Evolutionary conservation across 2,329 filamentous ascomycete species (phyloP).

Genomic region (Cercospora sp.): DNA sequence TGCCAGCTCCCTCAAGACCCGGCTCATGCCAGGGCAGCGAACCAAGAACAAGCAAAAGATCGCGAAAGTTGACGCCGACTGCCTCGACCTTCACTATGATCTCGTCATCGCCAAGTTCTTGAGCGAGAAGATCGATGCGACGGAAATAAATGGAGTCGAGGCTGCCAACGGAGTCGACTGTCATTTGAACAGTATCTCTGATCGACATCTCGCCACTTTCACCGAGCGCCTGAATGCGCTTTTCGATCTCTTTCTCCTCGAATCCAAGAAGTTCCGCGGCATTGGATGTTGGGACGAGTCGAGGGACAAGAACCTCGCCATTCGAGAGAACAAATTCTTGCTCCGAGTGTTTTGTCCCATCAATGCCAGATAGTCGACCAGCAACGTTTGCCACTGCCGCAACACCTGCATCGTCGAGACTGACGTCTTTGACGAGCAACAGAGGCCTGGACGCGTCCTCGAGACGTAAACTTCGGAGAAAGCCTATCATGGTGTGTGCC

Average conservation of each 20-base stretch:
- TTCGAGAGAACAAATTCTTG: neutral
- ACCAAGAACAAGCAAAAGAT: conserved; percentile 21
- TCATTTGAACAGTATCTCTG: neutral
- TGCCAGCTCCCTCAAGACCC: conserved; percentile 17
- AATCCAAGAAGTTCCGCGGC: neutral
- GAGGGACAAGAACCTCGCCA: neutral
- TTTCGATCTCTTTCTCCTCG: neutral
- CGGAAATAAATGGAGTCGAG: conserved; percentile 8
- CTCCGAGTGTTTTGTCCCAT: neutral
- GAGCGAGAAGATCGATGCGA: neutral
- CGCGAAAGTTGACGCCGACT: conserved; percentile 29
- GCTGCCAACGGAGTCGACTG: neutral
- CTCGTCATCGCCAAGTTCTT: conserved; percentile 20
- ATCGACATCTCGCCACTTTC: neutral
- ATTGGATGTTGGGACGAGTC: neutral
- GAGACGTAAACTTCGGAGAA: conserved; percentile 8
- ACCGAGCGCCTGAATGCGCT: neutral
- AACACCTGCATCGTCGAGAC: neutral
- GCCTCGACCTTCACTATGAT: conserved; percentile 27
- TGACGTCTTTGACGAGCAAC: neutral
- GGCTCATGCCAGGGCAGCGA: neutral
- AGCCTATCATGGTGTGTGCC: neutral
- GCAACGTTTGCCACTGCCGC: neutral
- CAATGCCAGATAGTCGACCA: neutral
- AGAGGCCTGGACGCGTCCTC: neutral